phyloP scores from a whole-genome alignment of 2,329 filamentous ascomycete genomes.

The Phymatotrichopsis omnivora region DNA sequence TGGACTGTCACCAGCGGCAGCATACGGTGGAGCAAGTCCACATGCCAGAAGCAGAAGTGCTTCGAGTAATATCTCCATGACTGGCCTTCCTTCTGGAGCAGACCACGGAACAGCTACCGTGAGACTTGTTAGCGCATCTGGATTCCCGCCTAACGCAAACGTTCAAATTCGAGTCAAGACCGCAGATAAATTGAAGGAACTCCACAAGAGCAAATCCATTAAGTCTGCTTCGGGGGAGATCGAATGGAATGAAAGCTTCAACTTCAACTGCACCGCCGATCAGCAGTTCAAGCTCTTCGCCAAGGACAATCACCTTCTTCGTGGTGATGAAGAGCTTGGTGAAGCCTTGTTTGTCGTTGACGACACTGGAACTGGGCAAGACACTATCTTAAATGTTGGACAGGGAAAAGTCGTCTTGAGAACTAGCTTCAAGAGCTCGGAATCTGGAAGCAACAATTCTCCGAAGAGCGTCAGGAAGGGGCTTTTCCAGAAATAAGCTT shows the following conservation, averaged over 20 bases:
- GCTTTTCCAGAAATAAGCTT: constrained; percentile 4
- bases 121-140: constrained; percentile 65
- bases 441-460: constrained; percentile 21
- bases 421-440: constrained; percentile 51
- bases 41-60: constrained; percentile 41
- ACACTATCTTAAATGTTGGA: constrained; percentile 67
- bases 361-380: constrained; percentile 55
- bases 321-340: constrained; percentile 71
- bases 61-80: constrained; percentile 48
- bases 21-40: constrained; percentile 38
- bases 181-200: constrained; percentile 59
- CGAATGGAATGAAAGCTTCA: constrained; percentile 69
- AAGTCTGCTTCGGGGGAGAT: constrained; percentile 59
- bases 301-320: constrained; percentile 75
- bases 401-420: constrained; percentile 60
- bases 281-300: constrained; percentile 77
- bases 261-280: constrained; percentile 66
- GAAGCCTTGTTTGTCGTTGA: constrained; percentile 88
- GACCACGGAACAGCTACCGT: constrained; percentile 69
- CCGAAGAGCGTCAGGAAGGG: constrained; percentile 17
- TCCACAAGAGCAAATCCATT: constrained; percentile 87
- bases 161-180: constrained; percentile 67
- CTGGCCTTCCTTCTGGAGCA: constrained; percentile 41
- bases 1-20: constrained; percentile 34
- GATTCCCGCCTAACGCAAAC: constrained; percentile 65